These are phyloP conservation scores for Amanita subjunquillea DNA, from an alignment of 768 basidiomycete genomes.

Conservation along the genomic window DNA sequence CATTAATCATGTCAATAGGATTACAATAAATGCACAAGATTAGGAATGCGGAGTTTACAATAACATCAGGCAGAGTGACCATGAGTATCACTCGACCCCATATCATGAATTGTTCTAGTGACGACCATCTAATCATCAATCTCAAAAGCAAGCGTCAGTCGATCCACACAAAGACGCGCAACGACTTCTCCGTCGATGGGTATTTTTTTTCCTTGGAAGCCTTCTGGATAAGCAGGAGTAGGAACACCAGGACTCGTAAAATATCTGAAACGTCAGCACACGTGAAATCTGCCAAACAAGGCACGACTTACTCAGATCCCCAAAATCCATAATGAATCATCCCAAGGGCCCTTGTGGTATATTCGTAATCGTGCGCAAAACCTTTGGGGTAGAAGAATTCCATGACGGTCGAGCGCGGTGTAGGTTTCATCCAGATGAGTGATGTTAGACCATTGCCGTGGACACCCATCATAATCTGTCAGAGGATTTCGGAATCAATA, in stretches of 20 bases:
- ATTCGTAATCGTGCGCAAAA: slow-evolving; percentile 83
- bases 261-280: slow-evolving; percentile 26
- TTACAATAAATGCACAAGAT: slow-evolving; percentile 1
- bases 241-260: slow-evolving; percentile 73
- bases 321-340: slow-evolving; percentile 84
- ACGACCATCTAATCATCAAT: slow-evolving; percentile 39
- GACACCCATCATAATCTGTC: slow-evolving; percentile 87
- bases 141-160: slow-evolving; percentile 47
- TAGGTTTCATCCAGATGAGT: slow-evolving; percentile 87
- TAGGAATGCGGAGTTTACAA: not conserved
- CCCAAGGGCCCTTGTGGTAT: slow-evolving; percentile 69
- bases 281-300: not conserved
- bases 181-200: slow-evolving; percentile 70
- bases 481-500: not conserved
- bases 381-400: slow-evolving; percentile 85
- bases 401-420: slow-evolving; percentile 75
- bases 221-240: slow-evolving; percentile 62
- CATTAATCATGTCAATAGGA: not conserved
- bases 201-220: slow-evolving; percentile 84
- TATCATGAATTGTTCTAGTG: not conserved
- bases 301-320: slow-evolving; percentile 45
- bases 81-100: too few relatives aligned
- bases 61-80: too few relatives aligned
- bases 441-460: slow-evolving; percentile 89
- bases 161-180: slow-evolving; percentile 46